These are phyloP conservation scores for Colletotrichum cuscutae DNA, from an alignment of 2,329 filamentous ascomycete genomes.

Conservation along the genomic window DNA sequence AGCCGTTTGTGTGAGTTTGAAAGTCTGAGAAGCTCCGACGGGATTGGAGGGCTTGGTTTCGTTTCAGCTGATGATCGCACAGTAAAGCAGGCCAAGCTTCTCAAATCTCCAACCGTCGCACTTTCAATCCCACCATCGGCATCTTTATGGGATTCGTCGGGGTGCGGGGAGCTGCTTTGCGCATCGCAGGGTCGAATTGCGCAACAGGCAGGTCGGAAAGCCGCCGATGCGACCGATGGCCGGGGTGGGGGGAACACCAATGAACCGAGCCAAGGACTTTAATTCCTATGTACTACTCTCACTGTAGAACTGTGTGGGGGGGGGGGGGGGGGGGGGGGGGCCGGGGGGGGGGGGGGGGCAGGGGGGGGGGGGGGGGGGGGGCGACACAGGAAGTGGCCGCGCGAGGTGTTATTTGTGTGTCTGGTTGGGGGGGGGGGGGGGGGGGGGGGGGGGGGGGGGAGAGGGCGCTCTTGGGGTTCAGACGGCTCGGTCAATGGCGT, in stretches of 20 bases:
- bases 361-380: no score
- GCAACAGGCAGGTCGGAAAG: conserved; percentile 31
- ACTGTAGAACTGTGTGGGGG: background rate
- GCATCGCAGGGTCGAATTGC: conserved; percentile 30
- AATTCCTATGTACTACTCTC: no score
- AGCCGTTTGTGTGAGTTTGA: background rate
- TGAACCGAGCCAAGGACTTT: no score
- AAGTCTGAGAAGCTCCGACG: background rate
- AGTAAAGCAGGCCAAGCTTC: background rate
- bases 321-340: background rate
- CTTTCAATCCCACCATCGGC: background rate
- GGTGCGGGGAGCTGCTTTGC: conserved; percentile 21
- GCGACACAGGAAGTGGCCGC: no score
- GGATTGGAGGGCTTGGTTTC: background rate
- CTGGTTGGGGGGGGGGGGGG: background rate
- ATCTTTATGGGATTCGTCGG: background rate
- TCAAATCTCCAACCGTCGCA: background rate
- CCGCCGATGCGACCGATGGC: conserved; percentile 19
- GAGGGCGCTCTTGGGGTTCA: background rate
- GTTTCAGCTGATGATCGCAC: conserved; percentile 5
- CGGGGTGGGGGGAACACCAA: background rate
- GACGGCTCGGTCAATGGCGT: conserved; percentile 13
- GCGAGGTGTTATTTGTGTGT: no score
- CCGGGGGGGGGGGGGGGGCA: no score
- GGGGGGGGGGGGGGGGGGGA: background rate